A percentile compares a stretch with the other conserved stretches of the same genome.
These are phyloP conservation scores for Podospora conica DNA, from an alignment of 495 filamentous ascomycete species.

Conservation along the genomic window DNA sequence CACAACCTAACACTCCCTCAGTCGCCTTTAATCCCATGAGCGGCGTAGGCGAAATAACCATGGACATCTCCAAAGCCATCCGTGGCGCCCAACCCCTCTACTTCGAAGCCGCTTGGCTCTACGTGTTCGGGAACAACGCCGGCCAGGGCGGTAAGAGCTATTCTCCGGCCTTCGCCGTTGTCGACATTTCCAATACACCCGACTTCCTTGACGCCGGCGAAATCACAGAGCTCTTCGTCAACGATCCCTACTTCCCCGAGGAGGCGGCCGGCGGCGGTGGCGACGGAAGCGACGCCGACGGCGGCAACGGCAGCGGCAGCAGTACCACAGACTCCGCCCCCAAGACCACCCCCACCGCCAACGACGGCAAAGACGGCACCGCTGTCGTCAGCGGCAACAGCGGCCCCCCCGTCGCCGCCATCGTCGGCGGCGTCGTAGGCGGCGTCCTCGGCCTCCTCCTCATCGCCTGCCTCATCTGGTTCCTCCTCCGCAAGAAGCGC, in stretches of 20 bases:
- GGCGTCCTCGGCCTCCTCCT: slow-evolving; percentile 29
- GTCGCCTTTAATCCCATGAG: not conserved
- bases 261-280: not conserved
- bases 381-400: not conserved
- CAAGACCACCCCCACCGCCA: not conserved
- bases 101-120: slow-evolving; percentile 16
- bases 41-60: not conserved
- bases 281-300: not conserved
- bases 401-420: slow-evolving; percentile 32
- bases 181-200: not conserved
- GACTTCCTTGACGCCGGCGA: not conserved
- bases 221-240: not conserved
- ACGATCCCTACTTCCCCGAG: not conserved
- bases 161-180: slow-evolving; percentile 15
- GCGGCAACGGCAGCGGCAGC: not conserved
- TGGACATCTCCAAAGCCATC: not conserved
- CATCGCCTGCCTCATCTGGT: slow-evolving; percentile 30
- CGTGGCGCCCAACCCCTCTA: slow-evolving; percentile 1
- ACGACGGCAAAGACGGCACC: not conserved
- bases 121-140: no score
- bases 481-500: slow-evolving; percentile 29
- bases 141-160: slow-evolving; percentile 6
- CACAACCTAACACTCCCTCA: not conserved
- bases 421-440: slow-evolving; percentile 38
- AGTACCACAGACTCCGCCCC: not conserved